Conservation (phyloP, 805 yeast genomes). For the Blastobotrys americana region DNA sequence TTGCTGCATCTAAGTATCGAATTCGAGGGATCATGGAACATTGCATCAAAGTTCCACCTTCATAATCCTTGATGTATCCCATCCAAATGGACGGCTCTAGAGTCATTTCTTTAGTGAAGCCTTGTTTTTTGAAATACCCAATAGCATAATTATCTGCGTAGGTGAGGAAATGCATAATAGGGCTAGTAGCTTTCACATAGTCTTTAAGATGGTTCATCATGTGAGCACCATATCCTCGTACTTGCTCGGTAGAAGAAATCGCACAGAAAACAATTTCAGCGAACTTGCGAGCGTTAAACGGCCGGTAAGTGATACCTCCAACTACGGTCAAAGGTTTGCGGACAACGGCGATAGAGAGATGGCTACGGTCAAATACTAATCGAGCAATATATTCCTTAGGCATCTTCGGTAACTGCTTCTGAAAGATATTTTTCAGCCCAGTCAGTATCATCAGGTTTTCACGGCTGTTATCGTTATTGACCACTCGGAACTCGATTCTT, state of each 20-base stretch:
- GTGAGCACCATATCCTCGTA: conserved; percentile 97
- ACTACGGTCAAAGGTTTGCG: conserved; percentile 90
- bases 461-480: conserved; percentile 82
- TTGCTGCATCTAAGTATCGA: conserved; percentile 82
- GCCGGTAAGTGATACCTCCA: conserved; percentile 95
- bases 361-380: conserved; percentile 88
- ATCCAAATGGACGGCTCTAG: conserved; percentile 84
- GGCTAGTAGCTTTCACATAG: conserved; percentile 82
- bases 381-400: conserved; percentile 95
- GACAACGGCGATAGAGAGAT: conserved; percentile 92
- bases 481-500: conserved; percentile 90
- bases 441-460: conserved; percentile 89
- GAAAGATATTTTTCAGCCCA: conserved; percentile 92
- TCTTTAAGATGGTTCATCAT: conserved; percentile 96
- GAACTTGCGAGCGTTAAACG: conserved; percentile 81
- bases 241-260: conserved; percentile 94
- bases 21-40: conserved; percentile 87
- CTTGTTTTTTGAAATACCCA: conserved; percentile 97
- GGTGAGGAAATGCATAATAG: conserved; percentile 78
- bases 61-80: conserved; percentile 98
- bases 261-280: conserved; percentile 99
- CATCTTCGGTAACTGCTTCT: conserved; percentile 97
- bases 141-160: conserved; percentile 99
- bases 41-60: conserved; percentile 98
- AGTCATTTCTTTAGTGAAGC: conserved; percentile 91